A percentile compares a stretch with the other conserved stretches of the same genome.
Evolutionary conservation across 129 eudicot species (phyloP).

Genomic region (Deinandra increscens): DNA sequence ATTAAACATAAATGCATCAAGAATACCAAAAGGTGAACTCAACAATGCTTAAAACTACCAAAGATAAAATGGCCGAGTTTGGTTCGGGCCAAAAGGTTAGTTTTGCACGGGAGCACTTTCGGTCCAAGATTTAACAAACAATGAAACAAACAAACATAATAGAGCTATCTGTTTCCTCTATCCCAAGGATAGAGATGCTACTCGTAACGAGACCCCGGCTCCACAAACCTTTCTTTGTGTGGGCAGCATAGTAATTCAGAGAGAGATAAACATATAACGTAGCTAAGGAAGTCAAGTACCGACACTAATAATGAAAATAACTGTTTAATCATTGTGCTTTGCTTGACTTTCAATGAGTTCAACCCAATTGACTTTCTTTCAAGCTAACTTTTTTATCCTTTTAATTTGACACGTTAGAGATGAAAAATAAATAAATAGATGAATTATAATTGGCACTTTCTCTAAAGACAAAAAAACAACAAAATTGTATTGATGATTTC

Average conservation of each 20-base stretch:
- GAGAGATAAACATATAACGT: too few relatives aligned
- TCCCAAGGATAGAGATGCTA: too few relatives aligned
- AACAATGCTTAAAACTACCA: background rate
- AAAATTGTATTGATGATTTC: background rate
- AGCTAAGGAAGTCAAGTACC: too few relatives aligned
- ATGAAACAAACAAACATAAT: too few relatives aligned
- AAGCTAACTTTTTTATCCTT: background rate
- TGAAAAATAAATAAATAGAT: background rate
- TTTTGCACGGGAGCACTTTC: background rate
- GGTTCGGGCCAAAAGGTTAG: background rate
- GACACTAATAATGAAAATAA: too few relatives aligned
- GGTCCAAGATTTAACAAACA: background rate
- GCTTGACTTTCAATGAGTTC: background rate
- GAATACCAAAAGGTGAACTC: slow-evolving; percentile 3
- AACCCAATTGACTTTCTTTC: background rate
- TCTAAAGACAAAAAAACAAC: background rate
- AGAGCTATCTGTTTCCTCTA: too few relatives aligned
- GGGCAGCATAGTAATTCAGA: too few relatives aligned
- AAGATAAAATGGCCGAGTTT: background rate
- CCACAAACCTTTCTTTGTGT: too few relatives aligned
- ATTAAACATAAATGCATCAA: background rate
- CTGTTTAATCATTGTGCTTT: background rate
- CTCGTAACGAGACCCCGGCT: too few relatives aligned
- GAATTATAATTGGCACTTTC: background rate
- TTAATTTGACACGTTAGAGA: background rate